A percentile compares a stretch with the other conserved stretches of the same genome.
Evolutionary conservation across 2,329 filamentous ascomycete genomes (phyloP).

Genomic region (Diaporthe citrichinensis): DNA sequence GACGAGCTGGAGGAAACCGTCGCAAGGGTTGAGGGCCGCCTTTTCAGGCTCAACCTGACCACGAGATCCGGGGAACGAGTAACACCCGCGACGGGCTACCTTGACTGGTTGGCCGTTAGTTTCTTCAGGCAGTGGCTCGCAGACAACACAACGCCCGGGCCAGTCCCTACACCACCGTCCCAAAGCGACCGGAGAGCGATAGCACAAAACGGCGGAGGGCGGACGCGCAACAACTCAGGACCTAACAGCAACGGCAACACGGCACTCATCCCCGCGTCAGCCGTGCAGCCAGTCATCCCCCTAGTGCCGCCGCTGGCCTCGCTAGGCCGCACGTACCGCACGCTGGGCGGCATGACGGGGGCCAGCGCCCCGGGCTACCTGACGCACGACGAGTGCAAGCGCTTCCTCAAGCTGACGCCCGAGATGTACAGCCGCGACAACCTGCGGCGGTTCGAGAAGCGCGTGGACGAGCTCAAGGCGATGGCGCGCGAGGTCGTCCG

Average conservation of each 20-base stretch:
- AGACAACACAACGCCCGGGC: conserved; percentile 85
- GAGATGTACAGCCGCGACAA: conserved; percentile 91
- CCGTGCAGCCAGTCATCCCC: conserved; percentile 25
- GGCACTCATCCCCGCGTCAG: conserved; percentile 28
- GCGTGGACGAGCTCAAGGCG: conserved; percentile 89
- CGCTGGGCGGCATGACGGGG: conserved; percentile 75
- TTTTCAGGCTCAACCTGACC: conserved; percentile 85
- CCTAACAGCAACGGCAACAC: conserved; percentile 49
- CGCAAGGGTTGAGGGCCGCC: conserved; percentile 81
- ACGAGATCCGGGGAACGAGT: conserved; percentile 87
- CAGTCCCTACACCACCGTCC: conserved; percentile 54
- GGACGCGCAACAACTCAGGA: conserved; percentile 16
- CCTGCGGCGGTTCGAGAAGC: conserved; percentile 85
- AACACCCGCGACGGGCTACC: conserved; percentile 81
- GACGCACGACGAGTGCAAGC: conserved; percentile 88
- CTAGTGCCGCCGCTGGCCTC: conserved; percentile 66
- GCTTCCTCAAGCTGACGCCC: conserved; percentile 86
- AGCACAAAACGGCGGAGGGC: conserved; percentile 40
- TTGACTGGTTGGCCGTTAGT: conserved; percentile 90
- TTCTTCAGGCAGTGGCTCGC: conserved; percentile 95
- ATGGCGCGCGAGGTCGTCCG: conserved; percentile 86
- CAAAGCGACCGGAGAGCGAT: conserved; percentile 39
- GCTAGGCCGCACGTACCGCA: conserved; percentile 81
- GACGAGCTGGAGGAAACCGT: conserved; percentile 91
- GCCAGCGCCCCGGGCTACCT: conserved; percentile 72